Percentiles rank a stretch among this genome's conserved stretches.
Evolutionary conservation across 768 basidiomycete species (phyloP).

Genomic region (Udeniomyces megalosporus): DNA sequence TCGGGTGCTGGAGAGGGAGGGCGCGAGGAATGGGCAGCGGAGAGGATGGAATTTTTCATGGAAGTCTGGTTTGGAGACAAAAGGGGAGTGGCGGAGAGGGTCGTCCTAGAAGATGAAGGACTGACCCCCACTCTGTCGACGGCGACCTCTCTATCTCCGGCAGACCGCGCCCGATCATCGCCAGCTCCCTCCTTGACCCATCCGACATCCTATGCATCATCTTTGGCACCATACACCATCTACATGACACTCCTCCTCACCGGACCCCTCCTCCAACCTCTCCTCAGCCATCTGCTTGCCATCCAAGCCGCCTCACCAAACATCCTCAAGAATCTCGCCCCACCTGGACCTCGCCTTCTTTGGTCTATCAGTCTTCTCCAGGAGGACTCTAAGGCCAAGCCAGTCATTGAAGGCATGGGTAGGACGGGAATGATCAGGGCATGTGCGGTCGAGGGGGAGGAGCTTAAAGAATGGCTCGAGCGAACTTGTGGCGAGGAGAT

Average conservation of each 20-base stretch:
- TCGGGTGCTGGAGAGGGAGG: background rate
- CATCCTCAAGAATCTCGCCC: background rate
- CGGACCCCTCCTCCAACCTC: constrained; percentile 4
- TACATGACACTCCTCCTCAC: constrained; percentile 9
- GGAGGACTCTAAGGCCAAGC: background rate
- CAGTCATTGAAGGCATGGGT: constrained; percentile 6
- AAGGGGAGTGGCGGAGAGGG: constrained; percentile 4
- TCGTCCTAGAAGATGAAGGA: constrained; percentile 6
- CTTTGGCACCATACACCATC: constrained; percentile 6
- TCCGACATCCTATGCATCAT: background rate
- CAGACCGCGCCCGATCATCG: background rate
- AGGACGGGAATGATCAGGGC: constrained; percentile 11
- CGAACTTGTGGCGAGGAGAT: background rate
- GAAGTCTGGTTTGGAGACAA: constrained; percentile 11
- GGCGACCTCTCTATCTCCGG: background rate
- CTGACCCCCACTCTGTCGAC: background rate
- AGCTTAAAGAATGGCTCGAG: constrained; percentile 7
- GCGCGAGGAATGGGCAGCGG: constrained; percentile 10
- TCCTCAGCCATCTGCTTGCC: background rate
- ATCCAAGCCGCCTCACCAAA: constrained; percentile 6
- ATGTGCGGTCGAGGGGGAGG: constrained; percentile 9
- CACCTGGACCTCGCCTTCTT: background rate
- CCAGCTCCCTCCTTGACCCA: background rate
- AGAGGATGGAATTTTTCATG: constrained; percentile 13
- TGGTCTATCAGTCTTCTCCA: constrained; percentile 7